Evolutionary conservation across 495 filamentous ascomycete genomes (phyloP), one percentile per base, ranked within the genome.

Genomic region (Penicillium macrosclerotiorum): DNA sequence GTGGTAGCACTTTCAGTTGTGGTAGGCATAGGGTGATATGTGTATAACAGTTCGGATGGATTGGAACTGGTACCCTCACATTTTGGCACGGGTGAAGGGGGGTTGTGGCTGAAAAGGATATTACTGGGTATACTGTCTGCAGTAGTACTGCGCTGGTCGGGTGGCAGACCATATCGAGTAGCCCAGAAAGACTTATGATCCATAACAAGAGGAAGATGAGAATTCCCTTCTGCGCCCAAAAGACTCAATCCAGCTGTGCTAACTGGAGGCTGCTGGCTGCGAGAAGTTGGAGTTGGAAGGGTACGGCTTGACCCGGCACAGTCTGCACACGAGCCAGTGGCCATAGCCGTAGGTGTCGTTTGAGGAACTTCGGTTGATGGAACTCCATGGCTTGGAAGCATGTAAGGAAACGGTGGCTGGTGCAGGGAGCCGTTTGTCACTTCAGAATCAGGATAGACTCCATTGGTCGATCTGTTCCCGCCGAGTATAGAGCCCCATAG

Each of bases 231-330:
- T 26, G 45, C 14, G 37, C 22, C 4, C 35, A 1, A 9, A 45
- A 34, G 43, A 22, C 26, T n/a, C 5, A 46, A 27, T 35, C 16
- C 47, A 14, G 41, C 13, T 14, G 44, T 20, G 33, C 45, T 46
- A 8, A 31, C 52, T 2, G 49, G 54, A 19, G 45, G 19, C 34
- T 54, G 49, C 12, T 54, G 54, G 43, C 37, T 48, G 19, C 59
- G 56, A 9, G 54, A 55, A 4, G 59, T 61, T 37, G 69, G 49
- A 1, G 54, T 69, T 11, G 72, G 73, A 12, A 74, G 55, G 9
- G 54, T 73, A 23, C 73, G 61, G 41, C 68, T 64, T 35, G 51
- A 31, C 2, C 55, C 60, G 29, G 62, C 49, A 5, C 25, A 29
- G 2, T 69, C 58, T 8, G 56, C 34, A 1, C 61, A 51, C 8